Evolutionary conservation across 2,329 filamentous ascomycete species (phyloP).

Genomic region (Colletotrichum simmondsii): DNA sequence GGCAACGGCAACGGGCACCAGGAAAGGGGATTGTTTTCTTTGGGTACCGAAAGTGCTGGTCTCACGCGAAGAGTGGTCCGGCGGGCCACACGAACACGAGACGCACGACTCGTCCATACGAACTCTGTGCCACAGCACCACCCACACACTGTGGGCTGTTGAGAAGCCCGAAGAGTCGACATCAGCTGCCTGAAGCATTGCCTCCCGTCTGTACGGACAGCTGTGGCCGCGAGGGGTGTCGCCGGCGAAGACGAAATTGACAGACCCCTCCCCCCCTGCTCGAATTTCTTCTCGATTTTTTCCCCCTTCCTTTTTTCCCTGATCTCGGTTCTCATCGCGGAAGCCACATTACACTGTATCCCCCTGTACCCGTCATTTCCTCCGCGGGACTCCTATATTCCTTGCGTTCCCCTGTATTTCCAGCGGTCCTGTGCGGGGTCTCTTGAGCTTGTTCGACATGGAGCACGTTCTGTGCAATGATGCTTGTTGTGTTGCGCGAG

Average conservation of each 20-base stretch:
- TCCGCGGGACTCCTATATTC: neutral
- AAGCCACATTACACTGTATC: constrained; percentile 10
- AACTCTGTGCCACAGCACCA: constrained; percentile 30
- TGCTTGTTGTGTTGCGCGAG: neutral
- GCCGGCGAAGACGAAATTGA: constrained; percentile 22
- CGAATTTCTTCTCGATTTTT: constrained; percentile 24
- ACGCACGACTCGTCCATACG: constrained; percentile 30
- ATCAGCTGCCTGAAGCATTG: constrained; percentile 4
- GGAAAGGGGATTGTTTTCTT: constrained; percentile 38
- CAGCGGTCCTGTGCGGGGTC: constrained; percentile 1
- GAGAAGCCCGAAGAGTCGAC: neutral
- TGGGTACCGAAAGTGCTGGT: neutral
- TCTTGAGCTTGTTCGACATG: constrained; percentile 5
- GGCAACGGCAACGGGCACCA: constrained; percentile 7
- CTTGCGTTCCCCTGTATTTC: neutral
- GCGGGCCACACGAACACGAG: constrained; percentile 18
- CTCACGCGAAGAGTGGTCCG: constrained; percentile 5
- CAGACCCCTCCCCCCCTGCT: constrained; percentile 15
- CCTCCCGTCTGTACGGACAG: neutral
- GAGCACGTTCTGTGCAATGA: neutral
- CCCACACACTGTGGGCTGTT: constrained; percentile 11
- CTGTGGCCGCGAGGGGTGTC: neutral
- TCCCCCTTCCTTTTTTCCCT: constrained; percentile 9
- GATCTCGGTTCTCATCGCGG: neutral
- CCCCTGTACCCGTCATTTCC: neutral